Evolutionary conservation across 768 basidiomycete genomes (phyloP).

Genomic region (Lyophyllum decastes): DNA sequence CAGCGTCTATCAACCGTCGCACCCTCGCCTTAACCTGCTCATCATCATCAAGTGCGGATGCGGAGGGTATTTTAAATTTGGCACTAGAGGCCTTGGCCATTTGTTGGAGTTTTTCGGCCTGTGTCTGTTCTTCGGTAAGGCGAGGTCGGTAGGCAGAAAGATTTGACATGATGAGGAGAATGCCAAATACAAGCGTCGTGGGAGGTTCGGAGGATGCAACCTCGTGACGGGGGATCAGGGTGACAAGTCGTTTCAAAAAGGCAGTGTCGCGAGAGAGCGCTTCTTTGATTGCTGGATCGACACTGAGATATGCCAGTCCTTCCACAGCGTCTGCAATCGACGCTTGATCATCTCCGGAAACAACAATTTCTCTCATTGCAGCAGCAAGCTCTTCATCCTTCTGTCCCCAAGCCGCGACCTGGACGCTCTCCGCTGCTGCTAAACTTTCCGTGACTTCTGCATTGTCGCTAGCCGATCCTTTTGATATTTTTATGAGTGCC

Average conservation of each 20-base stretch:
- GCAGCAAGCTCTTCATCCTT: constrained; percentile 49
- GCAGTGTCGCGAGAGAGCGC: constrained; percentile 49
- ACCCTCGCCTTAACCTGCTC: constrained; percentile 64
- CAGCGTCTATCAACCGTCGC: constrained; percentile 56
- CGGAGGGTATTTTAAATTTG: constrained; percentile 27
- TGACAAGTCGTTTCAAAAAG: constrained; percentile 60
- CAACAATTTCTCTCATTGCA: constrained; percentile 59
- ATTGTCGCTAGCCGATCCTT: constrained; percentile 52
- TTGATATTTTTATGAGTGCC: constrained; percentile 77
- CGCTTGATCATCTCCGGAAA: constrained; percentile 37
- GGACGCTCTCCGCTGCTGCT: constrained; percentile 6
- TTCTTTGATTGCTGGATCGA: constrained; percentile 64
- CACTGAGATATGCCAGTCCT: constrained; percentile 82
- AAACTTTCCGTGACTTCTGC: constrained; percentile 26
- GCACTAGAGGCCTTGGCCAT: constrained; percentile 60
- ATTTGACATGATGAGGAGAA: constrained; percentile 76
- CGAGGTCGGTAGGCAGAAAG: constrained; percentile 70
- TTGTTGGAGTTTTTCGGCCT: constrained; percentile 74
- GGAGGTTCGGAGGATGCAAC: constrained; percentile 29
- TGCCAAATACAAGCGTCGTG: constrained; percentile 71
- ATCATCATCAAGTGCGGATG: constrained; percentile 60
- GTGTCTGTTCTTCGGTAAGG: constrained; percentile 78
- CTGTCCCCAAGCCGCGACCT: constrained; percentile 12
- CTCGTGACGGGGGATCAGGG: constrained; percentile 56
- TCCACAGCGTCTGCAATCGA: constrained; percentile 72